Conservation (phyloP, 2,329 filamentous ascomycete genomes). For the Epichloe sylvatica region DNA sequence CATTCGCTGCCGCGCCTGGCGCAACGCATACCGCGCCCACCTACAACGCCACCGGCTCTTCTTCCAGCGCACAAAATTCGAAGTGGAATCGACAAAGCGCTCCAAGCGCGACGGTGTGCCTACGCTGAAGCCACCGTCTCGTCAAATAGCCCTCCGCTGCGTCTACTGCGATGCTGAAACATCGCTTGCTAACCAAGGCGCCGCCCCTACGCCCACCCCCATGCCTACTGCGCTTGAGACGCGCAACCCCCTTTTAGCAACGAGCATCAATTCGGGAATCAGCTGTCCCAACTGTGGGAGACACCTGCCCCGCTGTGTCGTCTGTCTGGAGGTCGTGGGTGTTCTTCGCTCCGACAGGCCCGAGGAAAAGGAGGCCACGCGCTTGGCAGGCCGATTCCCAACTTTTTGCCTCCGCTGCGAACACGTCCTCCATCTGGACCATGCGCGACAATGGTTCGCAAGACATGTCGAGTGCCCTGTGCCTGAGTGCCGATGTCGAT, state of each 20-base stretch:
- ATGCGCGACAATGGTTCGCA: conserved; percentile 52
- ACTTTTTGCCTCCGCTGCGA: conserved; percentile 56
- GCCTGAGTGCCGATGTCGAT: conserved; percentile 53
- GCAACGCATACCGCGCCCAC: conserved; percentile 55
- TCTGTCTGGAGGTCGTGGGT: conserved; percentile 53
- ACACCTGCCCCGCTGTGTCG: conserved; percentile 52
- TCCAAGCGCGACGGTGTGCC: conserved; percentile 49
- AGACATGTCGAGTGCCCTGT: conserved; percentile 53
- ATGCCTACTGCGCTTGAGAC: conserved; percentile 20
- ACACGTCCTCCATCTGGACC: conserved; percentile 53
- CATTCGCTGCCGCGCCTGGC: conserved; percentile 60
- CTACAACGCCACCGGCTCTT: conserved; percentile 61
- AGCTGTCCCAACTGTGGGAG: conserved; percentile 54
- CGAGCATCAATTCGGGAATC: conserved; percentile 45
- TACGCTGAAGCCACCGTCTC: conserved; percentile 49
- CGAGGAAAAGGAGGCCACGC: conserved; percentile 34
- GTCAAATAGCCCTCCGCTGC: conserved; percentile 63
- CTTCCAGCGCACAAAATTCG: conserved; percentile 62
- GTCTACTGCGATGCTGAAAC: conserved; percentile 58
- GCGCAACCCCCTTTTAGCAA: conserved; percentile 45
- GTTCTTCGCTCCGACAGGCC: conserved; percentile 46
- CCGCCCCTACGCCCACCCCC: conserved; percentile 8
- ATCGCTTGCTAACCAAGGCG: conserved; percentile 29
- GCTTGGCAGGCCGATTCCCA: conserved; percentile 45
- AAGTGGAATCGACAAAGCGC: conserved; percentile 59